phyloP scores from a whole-genome alignment of 495 filamentous ascomycete species.

The Aspergillus kassunensis region DNA sequence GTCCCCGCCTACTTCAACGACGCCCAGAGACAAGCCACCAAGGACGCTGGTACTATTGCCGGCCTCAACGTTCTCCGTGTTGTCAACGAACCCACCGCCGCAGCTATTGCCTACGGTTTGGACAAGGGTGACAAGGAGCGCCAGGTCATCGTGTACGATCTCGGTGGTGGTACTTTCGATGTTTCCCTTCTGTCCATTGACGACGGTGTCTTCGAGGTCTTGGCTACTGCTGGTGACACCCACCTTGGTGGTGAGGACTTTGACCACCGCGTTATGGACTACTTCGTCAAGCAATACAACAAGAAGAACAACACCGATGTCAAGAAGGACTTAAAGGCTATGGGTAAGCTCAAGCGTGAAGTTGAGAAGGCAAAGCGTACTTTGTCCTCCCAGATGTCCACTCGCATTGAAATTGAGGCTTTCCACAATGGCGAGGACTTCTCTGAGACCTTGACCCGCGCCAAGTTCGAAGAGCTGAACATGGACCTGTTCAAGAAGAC shows the following conservation, averaged over 20 bases:
- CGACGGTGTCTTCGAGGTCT: slow-evolving; percentile 95
- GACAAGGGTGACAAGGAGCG: slow-evolving; percentile 83
- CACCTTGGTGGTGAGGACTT: slow-evolving; percentile 99
- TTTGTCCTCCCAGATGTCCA: slow-evolving; percentile 96
- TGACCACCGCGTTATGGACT: slow-evolving; percentile 95
- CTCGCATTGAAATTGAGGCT: slow-evolving; percentile 95
- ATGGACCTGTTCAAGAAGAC: slow-evolving; percentile 98
- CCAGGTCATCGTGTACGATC: slow-evolving; percentile 95
- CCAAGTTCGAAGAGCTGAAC: slow-evolving; percentile 99
- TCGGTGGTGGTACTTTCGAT: slow-evolving; percentile 99
- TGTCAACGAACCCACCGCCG: slow-evolving; percentile 91
- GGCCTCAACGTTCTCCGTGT: slow-evolving; percentile 97
- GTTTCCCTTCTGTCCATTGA: slow-evolving; percentile 97
- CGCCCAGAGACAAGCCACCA: slow-evolving; percentile 96
- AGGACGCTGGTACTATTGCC: slow-evolving; percentile 92
- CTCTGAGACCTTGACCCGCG: slow-evolving; percentile 94
- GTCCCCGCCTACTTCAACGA: slow-evolving; percentile 99
- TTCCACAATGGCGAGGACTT: slow-evolving; percentile 98
- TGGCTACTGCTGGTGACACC: slow-evolving; percentile 97
- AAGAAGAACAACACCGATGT: slow-evolving; percentile 95
- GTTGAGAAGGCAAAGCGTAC: slow-evolving; percentile 99
- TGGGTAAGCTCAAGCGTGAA: slow-evolving; percentile 99
- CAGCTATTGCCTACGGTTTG: slow-evolving; percentile 82
- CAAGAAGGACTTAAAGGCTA: slow-evolving; percentile 92
- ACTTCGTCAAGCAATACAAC: slow-evolving; percentile 98